Evolutionary conservation across 2,329 filamentous ascomycete species (phyloP).

Genomic region (Keithomyces neogunnii): DNA sequence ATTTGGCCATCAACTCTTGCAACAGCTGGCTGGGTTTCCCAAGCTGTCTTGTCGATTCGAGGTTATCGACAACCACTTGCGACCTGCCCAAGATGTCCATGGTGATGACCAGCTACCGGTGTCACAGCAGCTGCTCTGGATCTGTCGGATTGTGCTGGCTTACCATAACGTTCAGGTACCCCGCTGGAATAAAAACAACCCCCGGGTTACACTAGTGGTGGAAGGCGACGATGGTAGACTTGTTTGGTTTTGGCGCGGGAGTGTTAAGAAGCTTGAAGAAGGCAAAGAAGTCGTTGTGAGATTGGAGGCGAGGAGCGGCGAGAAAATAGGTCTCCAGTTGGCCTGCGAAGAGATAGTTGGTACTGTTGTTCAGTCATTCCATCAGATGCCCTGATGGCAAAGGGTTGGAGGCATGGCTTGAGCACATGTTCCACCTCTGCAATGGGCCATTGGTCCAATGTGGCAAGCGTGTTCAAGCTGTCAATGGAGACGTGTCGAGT

Average conservation of each 20-base stretch:
- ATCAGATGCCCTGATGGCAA: slow-evolving; percentile 5
- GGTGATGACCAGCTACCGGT: slow-evolving; percentile 1
- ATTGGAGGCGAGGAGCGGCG: slow-evolving; percentile 42
- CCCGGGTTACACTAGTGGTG: slow-evolving; percentile 66
- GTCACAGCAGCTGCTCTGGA: slow-evolving; percentile 11
- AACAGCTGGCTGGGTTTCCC: slow-evolving; percentile 63
- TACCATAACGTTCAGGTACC: slow-evolving; percentile 59
- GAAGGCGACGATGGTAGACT: slow-evolving; percentile 47
- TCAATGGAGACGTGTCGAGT: no score
- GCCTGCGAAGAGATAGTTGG: slow-evolving; percentile 81
- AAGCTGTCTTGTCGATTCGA: slow-evolving; percentile 33
- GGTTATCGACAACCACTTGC: slow-evolving; percentile 15
- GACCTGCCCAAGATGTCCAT: not conserved
- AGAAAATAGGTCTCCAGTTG: slow-evolving; percentile 57
- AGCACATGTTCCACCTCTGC: no score
- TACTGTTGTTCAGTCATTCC: slow-evolving; percentile 30
- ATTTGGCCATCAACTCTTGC: slow-evolving; percentile 64
- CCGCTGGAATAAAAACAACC: slow-evolving; percentile 53
- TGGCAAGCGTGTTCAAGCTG: no score
- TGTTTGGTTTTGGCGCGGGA: slow-evolving; percentile 58
- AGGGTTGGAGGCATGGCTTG: not conserved
- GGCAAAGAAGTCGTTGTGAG: slow-evolving; percentile 48
- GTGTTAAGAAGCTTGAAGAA: slow-evolving; percentile 55
- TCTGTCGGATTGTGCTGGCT: slow-evolving; percentile 58
- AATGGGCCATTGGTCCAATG: no score